Percentiles rank a stretch among this genome's conserved stretches.
Evolutionary conservation across 192 early-diverging fungal species (phyloP).

Genomic region (Phlyctochytrium planicorne): DNA sequence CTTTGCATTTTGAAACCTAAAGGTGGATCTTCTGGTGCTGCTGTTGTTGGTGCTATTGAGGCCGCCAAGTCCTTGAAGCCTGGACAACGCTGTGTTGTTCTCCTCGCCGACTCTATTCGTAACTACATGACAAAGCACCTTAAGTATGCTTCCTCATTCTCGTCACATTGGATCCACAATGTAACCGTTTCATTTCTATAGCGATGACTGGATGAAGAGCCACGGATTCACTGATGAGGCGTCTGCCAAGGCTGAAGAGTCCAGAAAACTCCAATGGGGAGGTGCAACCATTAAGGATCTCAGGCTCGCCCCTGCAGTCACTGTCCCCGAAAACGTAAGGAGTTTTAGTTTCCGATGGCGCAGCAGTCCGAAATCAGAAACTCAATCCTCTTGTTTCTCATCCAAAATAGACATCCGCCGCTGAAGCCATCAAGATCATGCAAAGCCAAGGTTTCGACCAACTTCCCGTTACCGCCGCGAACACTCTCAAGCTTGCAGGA

Average conservation of each 20-base stretch:
- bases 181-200: slow-evolving; percentile 12
- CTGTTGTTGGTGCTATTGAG: slow-evolving; percentile 83
- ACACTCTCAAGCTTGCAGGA: slow-evolving; percentile 65
- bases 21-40: slow-evolving; percentile 88
- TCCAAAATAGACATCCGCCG: slow-evolving; percentile 62
- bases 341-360: background rate
- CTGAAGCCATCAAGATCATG: slow-evolving; percentile 87
- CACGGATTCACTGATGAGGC: slow-evolving; percentile 85
- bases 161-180: background rate
- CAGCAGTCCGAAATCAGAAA: background rate
- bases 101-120: slow-evolving; percentile 96
- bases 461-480: slow-evolving; percentile 77
- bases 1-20: slow-evolving; percentile 4
- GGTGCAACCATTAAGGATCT: slow-evolving; percentile 84
- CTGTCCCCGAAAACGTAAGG: slow-evolving; percentile 66
- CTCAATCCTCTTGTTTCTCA: background rate
- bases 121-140: slow-evolving; percentile 99
- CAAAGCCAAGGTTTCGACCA: slow-evolving; percentile 90
- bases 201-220: slow-evolving; percentile 92
- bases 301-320: slow-evolving; percentile 79
- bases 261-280: slow-evolving; percentile 68
- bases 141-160: slow-evolving; percentile 44
- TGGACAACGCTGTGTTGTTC: slow-evolving; percentile 88
- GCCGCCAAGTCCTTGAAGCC: slow-evolving; percentile 81
- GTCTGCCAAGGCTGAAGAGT: slow-evolving; percentile 62